Conservation (phyloP, 192 early-diverging fungal genomes). For the Gonapodya prolifera region DNA sequence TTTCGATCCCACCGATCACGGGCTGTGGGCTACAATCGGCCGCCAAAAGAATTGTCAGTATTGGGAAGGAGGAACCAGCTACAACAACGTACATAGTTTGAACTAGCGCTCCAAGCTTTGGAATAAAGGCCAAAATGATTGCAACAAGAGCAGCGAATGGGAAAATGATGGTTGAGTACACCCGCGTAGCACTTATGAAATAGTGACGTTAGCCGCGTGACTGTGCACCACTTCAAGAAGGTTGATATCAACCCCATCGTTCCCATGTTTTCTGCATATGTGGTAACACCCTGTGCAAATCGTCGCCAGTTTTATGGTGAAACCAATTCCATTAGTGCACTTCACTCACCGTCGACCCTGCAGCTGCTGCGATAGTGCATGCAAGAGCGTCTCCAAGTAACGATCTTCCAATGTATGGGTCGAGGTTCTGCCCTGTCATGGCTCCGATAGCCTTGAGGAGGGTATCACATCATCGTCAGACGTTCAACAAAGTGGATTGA, state of each 20-base stretch:
- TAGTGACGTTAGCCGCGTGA: too few species aligned
- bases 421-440: constrained; percentile 29
- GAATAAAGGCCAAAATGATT: constrained; percentile 39
- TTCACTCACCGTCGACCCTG: constrained; percentile 24
- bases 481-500: neutral
- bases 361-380: constrained; percentile 28
- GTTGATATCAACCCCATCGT: constrained; percentile 19
- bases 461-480: neutral
- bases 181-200: constrained; percentile 35
- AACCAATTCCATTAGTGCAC: neutral
- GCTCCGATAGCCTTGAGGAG: constrained; percentile 26
- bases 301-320: neutral
- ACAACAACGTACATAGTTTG: too few species aligned
- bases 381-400: constrained; percentile 44
- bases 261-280: constrained; percentile 48
- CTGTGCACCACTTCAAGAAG: constrained; percentile 5
- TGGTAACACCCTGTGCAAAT: constrained; percentile 24
- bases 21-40: constrained; percentile 26
- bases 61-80: neutral
- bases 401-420: constrained; percentile 37
- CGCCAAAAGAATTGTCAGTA: too few species aligned
- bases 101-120: constrained; percentile 41
- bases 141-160: constrained; percentile 36
- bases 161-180: constrained; percentile 40
- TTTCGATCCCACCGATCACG: constrained; percentile 38